Evolutionary conservation across 257 asterid genomes (phyloP).

Genomic region (Henckelia pumila): DNA sequence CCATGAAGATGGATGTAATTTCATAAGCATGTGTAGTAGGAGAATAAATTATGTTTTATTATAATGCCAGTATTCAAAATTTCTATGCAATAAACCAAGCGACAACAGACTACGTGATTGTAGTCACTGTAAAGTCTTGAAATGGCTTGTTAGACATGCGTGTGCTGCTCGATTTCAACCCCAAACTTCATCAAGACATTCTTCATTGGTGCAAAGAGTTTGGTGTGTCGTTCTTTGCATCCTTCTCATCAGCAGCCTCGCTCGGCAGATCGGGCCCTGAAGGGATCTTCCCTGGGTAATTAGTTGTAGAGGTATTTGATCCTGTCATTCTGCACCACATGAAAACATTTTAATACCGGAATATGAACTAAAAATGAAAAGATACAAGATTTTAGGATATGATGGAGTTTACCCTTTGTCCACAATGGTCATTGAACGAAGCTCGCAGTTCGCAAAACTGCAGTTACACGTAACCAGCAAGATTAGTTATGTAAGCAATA

Average conservation of each 20-base stretch:
- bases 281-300: conserved; percentile 74
- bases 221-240: conserved; percentile 34
- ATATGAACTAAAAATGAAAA: not conserved
- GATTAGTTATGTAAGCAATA: conserved; percentile 12
- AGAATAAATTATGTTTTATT: not conserved
- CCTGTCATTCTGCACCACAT: conserved; percentile 50
- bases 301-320: conserved; percentile 44
- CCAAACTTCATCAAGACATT: not conserved
- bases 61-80: not conserved
- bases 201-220: conserved; percentile 3
- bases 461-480: conserved; percentile 23
- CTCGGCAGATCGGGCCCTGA: conserved; percentile 55
- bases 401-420: conserved; percentile 59
- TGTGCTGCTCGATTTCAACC: not conserved
- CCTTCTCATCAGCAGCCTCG: conserved; percentile 39
- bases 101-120: not conserved
- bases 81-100: not conserved
- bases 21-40: not conserved
- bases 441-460: conserved; percentile 90
- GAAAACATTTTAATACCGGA: conserved; percentile 17
- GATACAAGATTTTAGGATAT: conserved; percentile 6
- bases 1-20: not conserved
- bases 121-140: not conserved
- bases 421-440: conserved; percentile 77
- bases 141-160: not conserved